Base-by-base conservation (phyloP, 345 rosid species). In the Gynandropsis gynandra region DNA sequence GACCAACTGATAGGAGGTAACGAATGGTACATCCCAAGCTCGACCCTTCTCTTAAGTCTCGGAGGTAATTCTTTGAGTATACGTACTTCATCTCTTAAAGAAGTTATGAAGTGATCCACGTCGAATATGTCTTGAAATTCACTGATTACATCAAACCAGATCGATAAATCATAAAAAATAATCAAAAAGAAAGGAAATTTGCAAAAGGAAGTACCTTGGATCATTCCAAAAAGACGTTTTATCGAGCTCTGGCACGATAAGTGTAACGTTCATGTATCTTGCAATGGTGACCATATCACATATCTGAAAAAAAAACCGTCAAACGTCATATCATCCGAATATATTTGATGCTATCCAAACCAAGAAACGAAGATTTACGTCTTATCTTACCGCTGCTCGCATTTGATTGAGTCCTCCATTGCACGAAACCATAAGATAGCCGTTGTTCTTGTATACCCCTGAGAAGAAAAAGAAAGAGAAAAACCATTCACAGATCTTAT, bases 381-480 rank as follows among this genome's bases (percentile, higher is more conserved):
- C 43, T 45, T 53, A 49, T 77, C 85, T 77, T 62, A 90, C 98
- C 4, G 98, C 98, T 45, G 98, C 89, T 74, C 98, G 75, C 98
- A 90, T 90, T 74, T 90, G 98, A 65, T 90, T 90, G 58, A 90
- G 98, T 50, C 98, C 98, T 73, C 98, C 98, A 72, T 90, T 90
- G 71, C 95, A 87, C 9, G 98, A 90, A 59, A 90, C 85, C 84
- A 84, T 73, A 43, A 90, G 80, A 68, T 90, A 90, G 31, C 98
- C 98, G 64, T 90, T 87, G 50, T 84, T 90, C 69, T 69, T 79
- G 41, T 90, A 90, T 16, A 79, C 18, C 55, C 98, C 98, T 90
- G 77, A 44, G 54, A 66, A 50, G 41, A 17, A 43, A 38, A 10
- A 48, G 24, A 42, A 34, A 9, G 10, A 49, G 43, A 49, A 42